Evolutionary conservation across 768 basidiomycete species (phyloP), one percentile per base, ranked within the genome.

Genomic region (Calocera cornea): DNA sequence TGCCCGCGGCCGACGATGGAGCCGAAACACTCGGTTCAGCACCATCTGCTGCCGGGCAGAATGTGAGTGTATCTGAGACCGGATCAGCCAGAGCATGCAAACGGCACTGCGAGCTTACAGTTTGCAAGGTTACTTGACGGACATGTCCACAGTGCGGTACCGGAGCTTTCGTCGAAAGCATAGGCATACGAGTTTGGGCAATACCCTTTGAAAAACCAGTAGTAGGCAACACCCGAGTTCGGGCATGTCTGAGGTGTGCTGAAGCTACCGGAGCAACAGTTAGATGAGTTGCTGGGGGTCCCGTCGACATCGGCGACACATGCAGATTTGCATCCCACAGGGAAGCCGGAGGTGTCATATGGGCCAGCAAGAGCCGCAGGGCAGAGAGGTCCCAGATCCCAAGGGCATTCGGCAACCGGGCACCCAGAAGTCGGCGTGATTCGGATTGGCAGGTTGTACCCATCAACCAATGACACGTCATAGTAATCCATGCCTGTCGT

Each of bases 311-410:
- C 24, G 16, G 44, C 79, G 22, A 73, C 68, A 70, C 86, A 87
- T 36, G 86, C 85, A 65, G 82, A 84, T 71, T 81, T 81, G 76
- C 86, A 87, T 1, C 86, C 86, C 8, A 86, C 81, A 0, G 82
- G 78, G 72, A 79, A 80, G 17, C 84, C 85, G n/a, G 74, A 76
- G 1, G 80, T 75, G 70, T 86, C 82, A 67, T 74, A 79, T 1
- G 86, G 86, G 5, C 84, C 44, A 19, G 44, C 44, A 17, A 47
- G 44, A 3, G 44, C 19, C 7, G 19, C 24, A 24, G 44, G 44
- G 86, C 86, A 88, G 69, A 82, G 78, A 0, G 84, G 82, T 16
- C 79, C 80, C 29, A 88, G 79, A 71, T 89, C 87, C 34, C 86
- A 84, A 1, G 83, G 77, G 72, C 87, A 89, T 68, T 81, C 77